Evolutionary conservation across 176 grass and related monocot genomes (phyloP).

Genomic region (Phoenix dactylifera): DNA sequence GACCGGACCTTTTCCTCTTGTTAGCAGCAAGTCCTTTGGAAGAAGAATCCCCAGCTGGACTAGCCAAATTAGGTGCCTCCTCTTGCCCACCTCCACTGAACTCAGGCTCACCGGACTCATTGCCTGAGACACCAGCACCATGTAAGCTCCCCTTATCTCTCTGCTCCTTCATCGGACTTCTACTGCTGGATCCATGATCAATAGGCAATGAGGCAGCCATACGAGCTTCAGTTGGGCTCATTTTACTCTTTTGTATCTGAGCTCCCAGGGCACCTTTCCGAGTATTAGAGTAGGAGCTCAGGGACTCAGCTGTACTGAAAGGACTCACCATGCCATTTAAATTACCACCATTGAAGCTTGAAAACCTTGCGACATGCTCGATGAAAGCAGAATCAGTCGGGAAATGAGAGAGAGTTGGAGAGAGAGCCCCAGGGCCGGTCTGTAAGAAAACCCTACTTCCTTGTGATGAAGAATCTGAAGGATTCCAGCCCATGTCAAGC

Average conservation of each 20-base stretch:
- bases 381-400: conserved; percentile 72
- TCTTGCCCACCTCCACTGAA: conserved; percentile 32
- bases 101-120: conserved; percentile 32
- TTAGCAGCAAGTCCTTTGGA: conserved; percentile 61
- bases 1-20: conserved; percentile 54
- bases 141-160: conserved; percentile 8
- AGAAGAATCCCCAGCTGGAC: conserved; percentile 48
- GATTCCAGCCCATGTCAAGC: background rate
- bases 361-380: conserved; percentile 56
- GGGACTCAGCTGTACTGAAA: conserved; percentile 23
- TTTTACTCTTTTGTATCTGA: conserved; percentile 16
- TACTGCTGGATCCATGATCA: conserved; percentile 21
- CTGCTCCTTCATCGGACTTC: conserved; percentile 5
- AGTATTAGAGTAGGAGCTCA: conserved; percentile 26
- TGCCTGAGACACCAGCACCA: conserved; percentile 1
- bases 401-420: conserved; percentile 52
- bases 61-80: conserved; percentile 30
- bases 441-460: conserved; percentile 30
- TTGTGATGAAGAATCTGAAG: background rate
- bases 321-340: conserved; percentile 20
- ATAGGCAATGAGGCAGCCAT: conserved; percentile 1
- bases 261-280: conserved; percentile 20
- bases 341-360: conserved; percentile 40
- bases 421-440: conserved; percentile 32
- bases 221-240: conserved; percentile 11